Evolutionary conservation across 148 eudicot genomes (phyloP).

Genomic region (Chenopodium berlandieri): DNA sequence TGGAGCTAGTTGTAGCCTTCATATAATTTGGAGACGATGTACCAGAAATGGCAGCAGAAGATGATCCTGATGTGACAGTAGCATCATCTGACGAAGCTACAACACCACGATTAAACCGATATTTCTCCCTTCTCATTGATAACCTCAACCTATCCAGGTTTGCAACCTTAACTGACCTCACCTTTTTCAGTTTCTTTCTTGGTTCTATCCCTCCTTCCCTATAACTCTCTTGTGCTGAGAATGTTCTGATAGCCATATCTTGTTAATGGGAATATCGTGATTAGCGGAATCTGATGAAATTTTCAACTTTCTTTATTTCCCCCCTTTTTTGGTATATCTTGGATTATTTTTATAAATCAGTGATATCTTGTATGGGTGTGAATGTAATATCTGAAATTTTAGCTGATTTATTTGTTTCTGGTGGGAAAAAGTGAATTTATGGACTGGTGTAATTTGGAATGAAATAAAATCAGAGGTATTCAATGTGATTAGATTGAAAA

Average conservation of each 20-base stretch:
- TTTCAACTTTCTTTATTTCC: not conserved
- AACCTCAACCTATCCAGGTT: conserved; percentile 42
- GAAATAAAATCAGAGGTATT: conserved; percentile 16
- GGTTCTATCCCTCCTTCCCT: conserved; percentile 35
- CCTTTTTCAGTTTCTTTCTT: conserved; percentile 48
- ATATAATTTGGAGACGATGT: conserved; percentile 41
- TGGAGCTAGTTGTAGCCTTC: conserved; percentile 46
- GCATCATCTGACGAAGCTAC: conserved; percentile 26
- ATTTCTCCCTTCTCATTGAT: conserved; percentile 36
- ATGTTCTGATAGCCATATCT: conserved; percentile 27
- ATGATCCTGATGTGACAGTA: conserved; percentile 11
- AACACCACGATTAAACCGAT: conserved; percentile 17
- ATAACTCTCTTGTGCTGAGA: conserved; percentile 19
- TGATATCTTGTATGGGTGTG: conserved; percentile 18
- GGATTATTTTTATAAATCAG: conserved; percentile 5
- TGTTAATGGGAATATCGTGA: conserved; percentile 16
- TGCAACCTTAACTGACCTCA: conserved; percentile 57
- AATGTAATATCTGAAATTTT: conserved; percentile 19
- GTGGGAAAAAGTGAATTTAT: conserved; percentile 19
- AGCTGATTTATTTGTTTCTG: not conserved
- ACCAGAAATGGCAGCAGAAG: conserved; percentile 23
- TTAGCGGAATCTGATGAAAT: conserved; percentile 23
- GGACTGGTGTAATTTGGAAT: conserved; percentile 14
- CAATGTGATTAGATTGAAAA: conserved; percentile 13
- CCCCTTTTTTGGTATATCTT: conserved; percentile 6